Evolutionary conservation across 2,329 filamentous ascomycete genomes (phyloP).

Genomic region (Aaosphaeria arxii): DNA sequence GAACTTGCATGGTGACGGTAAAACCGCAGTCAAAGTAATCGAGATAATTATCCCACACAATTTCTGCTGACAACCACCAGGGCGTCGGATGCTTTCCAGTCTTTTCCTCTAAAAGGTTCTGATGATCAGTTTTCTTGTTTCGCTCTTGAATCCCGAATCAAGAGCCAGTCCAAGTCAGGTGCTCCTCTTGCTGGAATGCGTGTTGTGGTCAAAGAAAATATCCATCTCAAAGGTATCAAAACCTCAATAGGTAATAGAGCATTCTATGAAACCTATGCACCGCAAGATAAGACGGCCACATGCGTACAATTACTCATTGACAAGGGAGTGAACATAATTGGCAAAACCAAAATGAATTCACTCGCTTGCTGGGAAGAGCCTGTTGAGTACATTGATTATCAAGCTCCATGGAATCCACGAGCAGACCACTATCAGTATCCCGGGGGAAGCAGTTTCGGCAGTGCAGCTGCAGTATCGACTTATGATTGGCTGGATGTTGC

Average conservation of each 20-base stretch:
- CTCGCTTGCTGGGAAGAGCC: constrained; percentile 37
- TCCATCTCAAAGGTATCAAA: background rate
- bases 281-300: constrained; percentile 4
- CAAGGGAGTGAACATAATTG: constrained; percentile 41
- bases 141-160: too few species aligned
- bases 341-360: constrained; percentile 51
- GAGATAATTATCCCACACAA: too few species aligned
- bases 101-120: too few species aligned
- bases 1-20: too few species aligned
- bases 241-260: constrained; percentile 6
- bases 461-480: constrained; percentile 6
- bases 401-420: constrained; percentile 26
- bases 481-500: constrained; percentile 18
- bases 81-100: too few species aligned
- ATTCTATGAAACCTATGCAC: constrained; percentile 5
- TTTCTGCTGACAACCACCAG: too few species aligned
- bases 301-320: constrained; percentile 12
- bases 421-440: constrained; percentile 22
- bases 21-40: too few species aligned
- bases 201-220: background rate
- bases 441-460: constrained; percentile 6
- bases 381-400: constrained; percentile 21
- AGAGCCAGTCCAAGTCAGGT: too few species aligned
- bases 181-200: background rate
- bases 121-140: too few species aligned